Evolutionary conservation across 495 filamentous ascomycete genomes (phyloP).

Genomic region (Aspergillus sclerotioniger): DNA sequence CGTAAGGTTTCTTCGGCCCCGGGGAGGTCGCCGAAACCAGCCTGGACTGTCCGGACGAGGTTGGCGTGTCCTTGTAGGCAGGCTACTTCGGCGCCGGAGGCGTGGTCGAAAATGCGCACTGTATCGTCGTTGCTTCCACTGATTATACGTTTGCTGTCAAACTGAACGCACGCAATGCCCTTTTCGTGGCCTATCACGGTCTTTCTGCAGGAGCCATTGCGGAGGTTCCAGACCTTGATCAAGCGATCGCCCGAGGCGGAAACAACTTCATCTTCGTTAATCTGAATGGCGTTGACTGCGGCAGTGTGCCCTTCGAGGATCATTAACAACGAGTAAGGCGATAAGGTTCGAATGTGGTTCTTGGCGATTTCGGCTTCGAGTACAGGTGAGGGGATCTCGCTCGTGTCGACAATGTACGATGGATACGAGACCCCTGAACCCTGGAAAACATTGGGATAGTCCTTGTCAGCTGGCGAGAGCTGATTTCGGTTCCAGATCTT

Average conservation of each 20-base stretch:
- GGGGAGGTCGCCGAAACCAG: slow-evolving; percentile 85
- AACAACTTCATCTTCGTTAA: slow-evolving; percentile 81
- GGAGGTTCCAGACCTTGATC: slow-evolving; percentile 92
- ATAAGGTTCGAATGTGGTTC: slow-evolving; percentile 35
- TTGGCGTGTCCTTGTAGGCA: slow-evolving; percentile 75
- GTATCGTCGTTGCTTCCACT: slow-evolving; percentile 94
- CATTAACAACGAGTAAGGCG: slow-evolving; percentile 73
- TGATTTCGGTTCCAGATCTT: slow-evolving; percentile 87
- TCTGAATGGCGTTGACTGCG: slow-evolving; percentile 94
- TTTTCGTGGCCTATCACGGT: slow-evolving; percentile 86
- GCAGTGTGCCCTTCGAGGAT: slow-evolving; percentile 78
- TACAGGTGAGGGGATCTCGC: slow-evolving; percentile 44
- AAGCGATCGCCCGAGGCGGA: slow-evolving; percentile 90
- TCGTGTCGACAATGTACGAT: slow-evolving; percentile 53
- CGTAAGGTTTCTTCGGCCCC: slow-evolving; percentile 70
- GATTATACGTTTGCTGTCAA: slow-evolving; percentile 93
- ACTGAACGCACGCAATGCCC: slow-evolving; percentile 97
- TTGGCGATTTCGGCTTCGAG: slow-evolving; percentile 43
- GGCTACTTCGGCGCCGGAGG: slow-evolving; percentile 81
- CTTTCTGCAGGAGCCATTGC: slow-evolving; percentile 67
- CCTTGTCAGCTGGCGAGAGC: slow-evolving; percentile 63
- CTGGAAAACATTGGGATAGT: slow-evolving; percentile 55
- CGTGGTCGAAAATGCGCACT: slow-evolving; percentile 88
- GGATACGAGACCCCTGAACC: slow-evolving; percentile 46
- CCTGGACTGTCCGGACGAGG: slow-evolving; percentile 91